Evolutionary conservation across 208 protist genomes (phyloP), one percentile per base, ranked within the genome.

Genomic region (Trypanosoma melophagium): DNA sequence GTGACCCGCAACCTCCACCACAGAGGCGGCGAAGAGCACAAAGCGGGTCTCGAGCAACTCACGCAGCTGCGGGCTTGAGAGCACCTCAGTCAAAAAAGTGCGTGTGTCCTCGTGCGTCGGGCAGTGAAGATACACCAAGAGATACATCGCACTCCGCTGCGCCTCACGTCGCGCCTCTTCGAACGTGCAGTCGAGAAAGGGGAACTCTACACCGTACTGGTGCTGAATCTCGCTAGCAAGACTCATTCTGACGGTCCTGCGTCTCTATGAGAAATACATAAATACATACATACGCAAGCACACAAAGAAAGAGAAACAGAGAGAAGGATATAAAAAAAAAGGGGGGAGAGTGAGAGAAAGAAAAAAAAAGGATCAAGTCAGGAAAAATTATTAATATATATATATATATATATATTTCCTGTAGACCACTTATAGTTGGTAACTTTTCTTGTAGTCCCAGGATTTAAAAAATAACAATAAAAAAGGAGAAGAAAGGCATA

Each of bases 61-160:
- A 14, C 80, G 69, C 22, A 93, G 55, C 19, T 74, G 73, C 24
- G 83, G 73, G 7, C 53, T 35, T 31, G 72, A 69, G 49, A 96
- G 77, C 9, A 90, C 83, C 21, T 83, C 57, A 38, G 54, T 76
- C 25, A 96, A 22, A 65, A 93, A 96, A 8, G 14, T 59, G 13
- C 56, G 60, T 12, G 87, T 92, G 67, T 87, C 66, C 53, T 92
- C 87, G 63, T 96, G 87, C 2, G 60, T 81, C 17, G 84, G 86
- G 73, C 78, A 86, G 74, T 96, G 90, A 7, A 96, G 69, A 60
- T 93, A 96, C 5, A 96, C 51, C 16, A 96, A 60, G 16, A 93
- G 66, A 66, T 90, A 93, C 51, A 76, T 42, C 7, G 62, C 76
- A 14, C 66, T 61, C 12, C 71, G 52, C 59, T 86, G 66, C 13